Percentiles rank a stretch among this genome's conserved stretches.
Evolutionary conservation across 2,329 filamentous ascomycete species (phyloP).

Genomic region (Diaporthe australafricana): DNA sequence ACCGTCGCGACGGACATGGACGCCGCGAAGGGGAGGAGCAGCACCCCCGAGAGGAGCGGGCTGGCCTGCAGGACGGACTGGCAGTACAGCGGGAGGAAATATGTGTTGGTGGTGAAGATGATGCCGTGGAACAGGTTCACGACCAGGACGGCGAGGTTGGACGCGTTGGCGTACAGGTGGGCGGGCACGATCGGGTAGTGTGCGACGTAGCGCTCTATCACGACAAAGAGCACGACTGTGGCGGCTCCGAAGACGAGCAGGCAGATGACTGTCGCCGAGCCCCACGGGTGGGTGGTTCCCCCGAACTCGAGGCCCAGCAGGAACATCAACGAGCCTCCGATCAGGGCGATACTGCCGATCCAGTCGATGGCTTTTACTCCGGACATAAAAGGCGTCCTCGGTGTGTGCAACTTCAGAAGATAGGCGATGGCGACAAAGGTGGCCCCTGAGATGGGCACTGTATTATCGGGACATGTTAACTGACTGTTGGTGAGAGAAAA

Average conservation of each 20-base stretch:
- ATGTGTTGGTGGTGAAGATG: too few relatives aligned
- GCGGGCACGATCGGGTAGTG: conserved; percentile 73
- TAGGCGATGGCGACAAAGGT: too few relatives aligned
- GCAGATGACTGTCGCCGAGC: conserved; percentile 67
- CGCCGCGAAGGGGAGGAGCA: conserved; percentile 70
- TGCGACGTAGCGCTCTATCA: conserved; percentile 71
- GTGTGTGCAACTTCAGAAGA: too few relatives aligned
- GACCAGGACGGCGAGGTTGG: conserved; percentile 58
- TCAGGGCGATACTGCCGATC: conserved; percentile 68
- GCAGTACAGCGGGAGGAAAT: conserved; percentile 77
- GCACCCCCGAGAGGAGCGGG: conserved; percentile 65
- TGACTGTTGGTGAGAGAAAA: too few relatives aligned
- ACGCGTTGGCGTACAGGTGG: conserved; percentile 63
- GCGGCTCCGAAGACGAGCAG: conserved; percentile 66
- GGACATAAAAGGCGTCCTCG: too few relatives aligned
- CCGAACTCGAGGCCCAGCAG: conserved; percentile 76
- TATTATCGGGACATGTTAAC: too few relatives aligned
- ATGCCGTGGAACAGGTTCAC: conserved; percentile 65
- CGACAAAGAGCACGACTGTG: conserved; percentile 61
- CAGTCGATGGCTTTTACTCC: conserved; percentile 72
- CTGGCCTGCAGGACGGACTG: conserved; percentile 67
- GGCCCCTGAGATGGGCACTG: too few relatives aligned
- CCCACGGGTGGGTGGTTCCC: conserved; percentile 70
- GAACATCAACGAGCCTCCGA: conserved; percentile 72
- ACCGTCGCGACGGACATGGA: conserved; percentile 44